These are phyloP conservation scores for Pseudocercospora eumusae DNA, from an alignment of 2,329 filamentous ascomycete species.

Conservation along the genomic window DNA sequence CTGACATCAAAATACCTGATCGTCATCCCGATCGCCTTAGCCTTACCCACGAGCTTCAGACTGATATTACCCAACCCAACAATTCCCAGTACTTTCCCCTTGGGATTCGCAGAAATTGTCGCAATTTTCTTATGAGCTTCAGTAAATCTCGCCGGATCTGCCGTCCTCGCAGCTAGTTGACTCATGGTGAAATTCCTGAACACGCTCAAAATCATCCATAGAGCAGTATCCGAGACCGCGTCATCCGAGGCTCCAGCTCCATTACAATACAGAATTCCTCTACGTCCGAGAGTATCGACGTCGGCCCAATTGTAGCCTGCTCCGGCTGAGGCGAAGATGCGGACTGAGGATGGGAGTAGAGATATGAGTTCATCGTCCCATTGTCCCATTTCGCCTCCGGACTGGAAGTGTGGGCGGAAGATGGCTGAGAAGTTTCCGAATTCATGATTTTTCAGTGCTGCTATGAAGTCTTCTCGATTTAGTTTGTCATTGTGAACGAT, in stretches of 20 bases:
- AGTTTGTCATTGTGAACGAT: conserved; percentile 43
- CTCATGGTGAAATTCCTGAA: conserved; percentile 69
- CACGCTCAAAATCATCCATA: conserved; percentile 67
- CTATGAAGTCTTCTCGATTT: conserved; percentile 42
- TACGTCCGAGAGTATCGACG: conserved; percentile 59
- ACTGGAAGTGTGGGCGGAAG: conserved; percentile 64
- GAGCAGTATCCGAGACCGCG: conserved; percentile 70
- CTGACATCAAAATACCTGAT: background rate
- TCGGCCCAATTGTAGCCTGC: conserved; percentile 66
- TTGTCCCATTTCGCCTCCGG: conserved; percentile 64
- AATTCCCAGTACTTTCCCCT: background rate
- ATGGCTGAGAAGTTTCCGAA: conserved; percentile 48
- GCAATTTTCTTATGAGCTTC: conserved; percentile 63
- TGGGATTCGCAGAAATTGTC: conserved; percentile 46
- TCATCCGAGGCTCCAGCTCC: conserved; percentile 68
- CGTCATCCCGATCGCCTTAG: background rate
- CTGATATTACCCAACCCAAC: conserved; percentile 3
- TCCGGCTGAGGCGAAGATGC: conserved; percentile 61
- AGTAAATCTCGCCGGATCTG: conserved; percentile 51
- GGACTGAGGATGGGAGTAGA: conserved; percentile 54
- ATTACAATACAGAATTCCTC: conserved; percentile 71
- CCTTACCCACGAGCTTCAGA: background rate
- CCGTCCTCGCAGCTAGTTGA: conserved; percentile 55
- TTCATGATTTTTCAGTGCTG: conserved; percentile 34
- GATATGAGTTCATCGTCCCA: conserved; percentile 62